Evolutionary conservation across 768 basidiomycete genomes (phyloP).

Genomic region (Trametes sanguinea): DNA sequence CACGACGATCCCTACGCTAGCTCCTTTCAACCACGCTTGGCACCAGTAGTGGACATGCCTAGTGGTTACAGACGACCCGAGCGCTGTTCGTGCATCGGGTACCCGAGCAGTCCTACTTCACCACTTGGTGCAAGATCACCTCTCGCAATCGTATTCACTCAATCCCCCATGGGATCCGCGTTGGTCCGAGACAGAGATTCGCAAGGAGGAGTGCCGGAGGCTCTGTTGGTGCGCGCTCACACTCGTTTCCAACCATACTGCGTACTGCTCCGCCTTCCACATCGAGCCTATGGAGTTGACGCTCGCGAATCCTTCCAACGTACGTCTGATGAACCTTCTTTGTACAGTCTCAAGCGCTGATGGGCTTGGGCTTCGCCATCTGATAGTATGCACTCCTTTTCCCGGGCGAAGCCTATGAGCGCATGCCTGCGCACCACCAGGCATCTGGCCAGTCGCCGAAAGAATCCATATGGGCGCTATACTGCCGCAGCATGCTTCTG

Average conservation of each 20-base stretch:
- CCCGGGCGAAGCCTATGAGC: constrained; percentile 70
- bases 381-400: constrained; percentile 64
- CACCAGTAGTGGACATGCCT: constrained; percentile 25
- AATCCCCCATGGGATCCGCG: constrained; percentile 61
- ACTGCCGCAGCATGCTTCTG: constrained; percentile 79
- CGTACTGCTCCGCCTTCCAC: constrained; percentile 68
- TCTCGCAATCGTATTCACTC: constrained; percentile 47
- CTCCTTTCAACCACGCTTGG: constrained; percentile 9
- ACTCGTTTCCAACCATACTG: constrained; percentile 66
- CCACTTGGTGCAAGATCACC: constrained; percentile 33
- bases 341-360: constrained; percentile 6
- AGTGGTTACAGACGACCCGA: constrained; percentile 25
- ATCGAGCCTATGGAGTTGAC: constrained; percentile 57
- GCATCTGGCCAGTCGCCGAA: constrained; percentile 56
- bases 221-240: constrained; percentile 76
- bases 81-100: constrained; percentile 49
- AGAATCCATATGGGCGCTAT: constrained; percentile 80
- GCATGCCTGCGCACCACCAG: constrained; percentile 39
- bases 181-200: constrained; percentile 58
- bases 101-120: constrained; percentile 31
- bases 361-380: constrained; percentile 5
- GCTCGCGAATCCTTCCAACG: constrained; percentile 67
- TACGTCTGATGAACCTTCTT: constrained; percentile 37
- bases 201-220: constrained; percentile 71
- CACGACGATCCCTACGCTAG: constrained; percentile 43